phyloP scores from a whole-genome alignment of 192 early-diverging fungal species.

The Gamsiella multidivaricata region DNA sequence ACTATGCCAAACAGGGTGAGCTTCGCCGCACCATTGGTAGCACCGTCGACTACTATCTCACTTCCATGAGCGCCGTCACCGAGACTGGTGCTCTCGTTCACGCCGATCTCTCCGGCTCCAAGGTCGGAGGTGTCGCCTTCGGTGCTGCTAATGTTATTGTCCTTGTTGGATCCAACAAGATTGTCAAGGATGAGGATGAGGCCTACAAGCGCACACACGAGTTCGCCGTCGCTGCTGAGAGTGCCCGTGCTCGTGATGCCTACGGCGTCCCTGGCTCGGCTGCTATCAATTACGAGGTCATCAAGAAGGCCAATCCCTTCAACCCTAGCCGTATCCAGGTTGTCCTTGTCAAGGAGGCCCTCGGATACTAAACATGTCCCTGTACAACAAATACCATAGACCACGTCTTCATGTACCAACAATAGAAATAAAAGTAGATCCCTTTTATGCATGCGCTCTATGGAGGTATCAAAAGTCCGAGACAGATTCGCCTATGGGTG shows the following conservation, averaged over 20 bases:
- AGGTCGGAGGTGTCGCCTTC: constrained; percentile 48
- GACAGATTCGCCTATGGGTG: too few species aligned
- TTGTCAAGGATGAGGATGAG: constrained; percentile 53
- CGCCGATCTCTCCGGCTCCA: constrained; percentile 47
- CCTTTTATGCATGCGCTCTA: not conserved
- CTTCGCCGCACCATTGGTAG: constrained; percentile 47
- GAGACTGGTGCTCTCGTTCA: constrained; percentile 49
- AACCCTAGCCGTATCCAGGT: constrained; percentile 49
- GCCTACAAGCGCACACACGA: constrained; percentile 37
- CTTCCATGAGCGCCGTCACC: constrained; percentile 47
- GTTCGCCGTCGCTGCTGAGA: constrained; percentile 40
- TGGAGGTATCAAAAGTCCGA: not conserved
- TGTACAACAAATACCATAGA: not conserved
- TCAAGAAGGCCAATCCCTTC: constrained; percentile 30
- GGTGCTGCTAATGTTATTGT: constrained; percentile 47
- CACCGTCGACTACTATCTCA: constrained; percentile 54
- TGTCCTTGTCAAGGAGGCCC: constrained; percentile 38
- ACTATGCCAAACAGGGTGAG: constrained; percentile 42
- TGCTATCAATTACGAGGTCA: constrained; percentile 31
- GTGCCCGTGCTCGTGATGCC: constrained; percentile 45
- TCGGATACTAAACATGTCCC: constrained; percentile 24
- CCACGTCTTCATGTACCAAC: not conserved
- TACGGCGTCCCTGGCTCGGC: constrained; percentile 44
- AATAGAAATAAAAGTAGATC: not conserved
- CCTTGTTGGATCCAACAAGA: constrained; percentile 55